phyloP scores from a whole-genome alignment of 768 basidiomycete species.

The Serendipita vermifera region DNA sequence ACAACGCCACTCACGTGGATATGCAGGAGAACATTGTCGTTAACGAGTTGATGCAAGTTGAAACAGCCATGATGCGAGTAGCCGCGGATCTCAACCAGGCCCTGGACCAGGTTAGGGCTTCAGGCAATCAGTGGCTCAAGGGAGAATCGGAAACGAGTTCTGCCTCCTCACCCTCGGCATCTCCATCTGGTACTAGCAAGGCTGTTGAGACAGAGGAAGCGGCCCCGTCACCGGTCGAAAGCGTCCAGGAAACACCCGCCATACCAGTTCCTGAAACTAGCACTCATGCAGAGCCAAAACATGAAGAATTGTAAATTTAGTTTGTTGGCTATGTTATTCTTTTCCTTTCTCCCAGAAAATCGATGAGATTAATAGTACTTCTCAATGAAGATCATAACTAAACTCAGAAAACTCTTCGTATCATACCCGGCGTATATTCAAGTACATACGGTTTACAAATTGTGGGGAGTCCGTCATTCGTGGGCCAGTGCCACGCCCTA shows the following conservation, averaged over 20 bases:
- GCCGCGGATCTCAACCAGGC: slow-evolving; percentile 1
- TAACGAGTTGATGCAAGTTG: not conserved
- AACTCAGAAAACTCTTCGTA: not conserved
- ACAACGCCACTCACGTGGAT: not conserved
- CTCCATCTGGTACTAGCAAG: not conserved
- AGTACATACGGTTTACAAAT: not conserved
- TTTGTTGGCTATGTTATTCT: not conserved
- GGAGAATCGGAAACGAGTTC: not conserved
- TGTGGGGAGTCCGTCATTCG: not conserved
- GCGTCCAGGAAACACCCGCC: not conserved
- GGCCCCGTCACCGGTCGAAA: not conserved
- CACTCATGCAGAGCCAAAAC: not conserved
- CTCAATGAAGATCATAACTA: not conserved
- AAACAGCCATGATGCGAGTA: not conserved
- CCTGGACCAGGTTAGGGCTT: not conserved
- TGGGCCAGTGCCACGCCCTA: not conserved
- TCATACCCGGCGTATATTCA: not conserved
- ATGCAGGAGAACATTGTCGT: not conserved
- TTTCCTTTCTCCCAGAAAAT: not conserved
- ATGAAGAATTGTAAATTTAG: not conserved
- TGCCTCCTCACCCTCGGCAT: not conserved
- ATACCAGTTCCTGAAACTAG: not conserved
- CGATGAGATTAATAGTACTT: not conserved
- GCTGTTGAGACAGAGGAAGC: not conserved
- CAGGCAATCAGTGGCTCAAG: not conserved